Evolutionary conservation across 2,329 filamentous ascomycete species (phyloP), one percentile per base, ranked within the genome.

Genomic region (Furcasterigmium sp.): DNA sequence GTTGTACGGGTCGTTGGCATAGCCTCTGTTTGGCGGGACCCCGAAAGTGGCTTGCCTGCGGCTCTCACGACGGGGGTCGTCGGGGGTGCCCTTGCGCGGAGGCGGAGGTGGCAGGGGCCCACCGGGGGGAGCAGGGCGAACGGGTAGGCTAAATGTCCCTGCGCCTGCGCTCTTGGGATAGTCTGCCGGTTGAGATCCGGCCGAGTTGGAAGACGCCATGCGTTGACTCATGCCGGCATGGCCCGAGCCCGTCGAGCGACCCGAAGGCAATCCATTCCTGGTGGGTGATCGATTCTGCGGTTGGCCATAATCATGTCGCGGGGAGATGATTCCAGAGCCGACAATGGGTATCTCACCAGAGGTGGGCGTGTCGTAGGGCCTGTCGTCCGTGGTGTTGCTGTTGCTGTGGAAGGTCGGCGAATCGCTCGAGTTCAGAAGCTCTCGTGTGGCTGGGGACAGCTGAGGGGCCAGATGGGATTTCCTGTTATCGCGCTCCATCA

Each of bases 401-500:
- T 67, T 55, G 52, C 59, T 44, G 51, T 60, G 52, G 60, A 58
- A 62, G 46, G 69, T 78, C 7, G 80, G 77, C 10, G 79, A 83
- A 53, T 83, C 79, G 53, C 67, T 73, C 20, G 76, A 76, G 46
- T 84, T 80, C 38, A 90, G 75, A 26, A 91, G 75, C 10, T 88
- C 85, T 58, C 87, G 83, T 2, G 87, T 88, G 8, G 86, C 80
- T 1, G 90, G 88, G 10, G 85, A 87, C 34, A 87, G 72, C 56
- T 87, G 84, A 26, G 90, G 89, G 14, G 84, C 87, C 29, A 96
- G 77, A 61, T 96, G 91, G 21, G 91, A 95, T 65, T 95, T 95
- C 61, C 93, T 87, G 65, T 96, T 95, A 64, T 96, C 87, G 55
- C 85, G 82, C 61, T 96, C 91, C 80, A 97, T 91, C 73, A 97